Base-by-base conservation (phyloP, 192 early-diverging fungal genomes). In the Geranomyces variabilis region DNA sequence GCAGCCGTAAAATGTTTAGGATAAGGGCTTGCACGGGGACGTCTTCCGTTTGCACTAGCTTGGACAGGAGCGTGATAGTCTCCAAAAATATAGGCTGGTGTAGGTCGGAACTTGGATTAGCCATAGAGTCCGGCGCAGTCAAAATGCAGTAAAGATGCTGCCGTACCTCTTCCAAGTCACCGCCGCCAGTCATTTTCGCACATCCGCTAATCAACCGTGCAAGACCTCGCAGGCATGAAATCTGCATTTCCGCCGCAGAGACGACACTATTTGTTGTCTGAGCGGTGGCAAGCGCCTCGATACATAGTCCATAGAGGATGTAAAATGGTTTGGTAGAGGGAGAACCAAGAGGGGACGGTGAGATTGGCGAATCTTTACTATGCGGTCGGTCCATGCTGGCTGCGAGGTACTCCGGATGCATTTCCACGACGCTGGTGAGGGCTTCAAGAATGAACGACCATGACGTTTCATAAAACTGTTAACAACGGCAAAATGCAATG, bases 281-380 rank as follows among this genome's bases (percentile, higher is more conserved):
- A 22, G 63, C 22, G 12, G 46, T 48, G 14, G 73, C 26, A 13
- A 67, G 36, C 21, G 81, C 80, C 65, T 92, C 89, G 8, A 90
- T 75, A 64, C 90, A 92, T 29, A 93, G 77, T 22, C 91, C 91
- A 76, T 89, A 84, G 26, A 94, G 70, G 15, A 92, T 86, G 69
- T 82, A 87, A 51, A 90, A 86, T 28, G 83, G 55, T 47, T 84
- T 78, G 43, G 58, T 21, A 43, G 33, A 19, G 59, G 28, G 13
- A 36, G 26, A 55, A 43, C 41, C 47, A 14, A 66, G 72, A 34
- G 55, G 48, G 10, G 28, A 17, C 17, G 56, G 34, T 24, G 19
- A 41, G 34, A 26, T 53, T 26, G 51, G 51, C 19, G 51, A 53
- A 26, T 26, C 51, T n/a, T 26, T 53, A 7, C 51, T n/a, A 7